Percentiles rank a stretch among this genome's conserved stretches.
Conservation (phyloP, 2,329 filamentous ascomycete genomes). For the Anisogramma anomala region DNA sequence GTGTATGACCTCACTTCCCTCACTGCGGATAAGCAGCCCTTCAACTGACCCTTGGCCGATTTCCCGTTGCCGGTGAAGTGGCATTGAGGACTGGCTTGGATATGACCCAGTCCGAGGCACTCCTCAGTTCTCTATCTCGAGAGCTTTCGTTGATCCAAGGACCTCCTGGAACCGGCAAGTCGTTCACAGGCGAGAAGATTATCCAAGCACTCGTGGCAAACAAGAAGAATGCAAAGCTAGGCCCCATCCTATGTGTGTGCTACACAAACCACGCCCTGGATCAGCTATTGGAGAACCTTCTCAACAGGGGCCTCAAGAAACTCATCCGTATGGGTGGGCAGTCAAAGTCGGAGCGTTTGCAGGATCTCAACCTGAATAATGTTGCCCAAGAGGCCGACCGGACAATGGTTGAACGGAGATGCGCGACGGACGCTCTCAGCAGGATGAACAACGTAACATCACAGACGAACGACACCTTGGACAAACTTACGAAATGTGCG, state of each 20-base stretch:
- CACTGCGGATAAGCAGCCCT: conserved; percentile 13
- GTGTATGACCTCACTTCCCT: conserved; percentile 32
- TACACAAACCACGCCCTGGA: conserved; percentile 42
- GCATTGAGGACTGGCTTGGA: conserved; percentile 37
- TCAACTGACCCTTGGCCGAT: conserved; percentile 15
- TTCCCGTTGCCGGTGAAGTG: conserved; percentile 17
- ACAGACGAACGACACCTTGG: no score
- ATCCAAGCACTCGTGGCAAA: conserved; percentile 41
- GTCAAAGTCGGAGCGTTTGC: not conserved
- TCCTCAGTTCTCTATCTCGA: conserved; percentile 40
- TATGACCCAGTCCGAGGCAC: conserved; percentile 34
- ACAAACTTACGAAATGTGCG: no score
- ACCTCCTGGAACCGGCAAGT: conserved; percentile 60
- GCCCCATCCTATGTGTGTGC: conserved; percentile 40
- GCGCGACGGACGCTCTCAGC: no score
- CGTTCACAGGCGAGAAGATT: conserved; percentile 47
- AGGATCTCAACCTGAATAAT: no score
- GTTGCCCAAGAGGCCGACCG: no score
- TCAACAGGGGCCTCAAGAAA: conserved; percentile 33
- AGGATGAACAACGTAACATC: not conserved
- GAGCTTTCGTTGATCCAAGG: conserved; percentile 55
- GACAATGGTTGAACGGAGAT: not conserved
- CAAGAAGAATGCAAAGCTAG: conserved; percentile 27
- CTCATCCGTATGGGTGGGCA: conserved; percentile 48
- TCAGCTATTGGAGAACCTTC: conserved; percentile 48